Evolutionary conservation across 805 yeast species (phyloP).

Genomic region (Cyberlindnera misumaiensis): DNA sequence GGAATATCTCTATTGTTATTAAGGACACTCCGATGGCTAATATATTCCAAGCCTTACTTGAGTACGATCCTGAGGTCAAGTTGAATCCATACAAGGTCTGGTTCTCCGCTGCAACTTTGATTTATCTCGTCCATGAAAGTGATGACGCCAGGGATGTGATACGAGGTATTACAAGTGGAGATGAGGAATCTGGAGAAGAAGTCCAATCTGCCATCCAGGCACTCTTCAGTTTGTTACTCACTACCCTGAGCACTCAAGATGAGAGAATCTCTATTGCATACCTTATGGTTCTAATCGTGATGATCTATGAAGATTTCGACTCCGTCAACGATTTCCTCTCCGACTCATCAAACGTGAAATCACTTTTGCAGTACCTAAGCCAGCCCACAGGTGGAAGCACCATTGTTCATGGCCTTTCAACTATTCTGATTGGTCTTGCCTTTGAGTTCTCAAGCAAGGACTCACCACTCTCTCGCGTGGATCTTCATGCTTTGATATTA

Average conservation of each 20-base stretch:
- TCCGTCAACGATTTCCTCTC: conserved; percentile 72
- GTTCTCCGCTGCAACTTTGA: conserved; percentile 68
- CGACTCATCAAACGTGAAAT: conserved; percentile 58
- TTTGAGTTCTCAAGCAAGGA: conserved; percentile 72
- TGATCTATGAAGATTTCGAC: conserved; percentile 71
- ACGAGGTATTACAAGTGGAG: conserved; percentile 48
- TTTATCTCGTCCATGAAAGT: conserved; percentile 52
- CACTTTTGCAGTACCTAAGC: conserved; percentile 60
- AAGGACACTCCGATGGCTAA: conserved; percentile 41
- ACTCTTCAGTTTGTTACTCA: conserved; percentile 63
- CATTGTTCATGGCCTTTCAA: conserved; percentile 65
- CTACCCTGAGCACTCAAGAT: conserved; percentile 56
- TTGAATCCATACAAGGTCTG: conserved; percentile 83
- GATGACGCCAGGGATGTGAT: conserved; percentile 43
- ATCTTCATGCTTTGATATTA: conserved; percentile 53
- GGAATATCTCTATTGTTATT: not conserved
- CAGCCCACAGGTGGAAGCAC: conserved; percentile 44
- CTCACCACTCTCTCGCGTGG: conserved; percentile 50
- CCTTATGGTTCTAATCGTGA: conserved; percentile 60
- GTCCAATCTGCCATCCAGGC: conserved; percentile 67
- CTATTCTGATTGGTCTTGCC: conserved; percentile 63
- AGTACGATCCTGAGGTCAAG: conserved; percentile 63
- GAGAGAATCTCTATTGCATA: conserved; percentile 76
- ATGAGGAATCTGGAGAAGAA: conserved; percentile 59
- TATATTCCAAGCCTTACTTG: conserved; percentile 63